A percentile compares a stretch with the other conserved stretches of the same genome.
phyloP scores from a whole-genome alignment of 164 flowering plant genomes.

The Vitis amurensis region DNA sequence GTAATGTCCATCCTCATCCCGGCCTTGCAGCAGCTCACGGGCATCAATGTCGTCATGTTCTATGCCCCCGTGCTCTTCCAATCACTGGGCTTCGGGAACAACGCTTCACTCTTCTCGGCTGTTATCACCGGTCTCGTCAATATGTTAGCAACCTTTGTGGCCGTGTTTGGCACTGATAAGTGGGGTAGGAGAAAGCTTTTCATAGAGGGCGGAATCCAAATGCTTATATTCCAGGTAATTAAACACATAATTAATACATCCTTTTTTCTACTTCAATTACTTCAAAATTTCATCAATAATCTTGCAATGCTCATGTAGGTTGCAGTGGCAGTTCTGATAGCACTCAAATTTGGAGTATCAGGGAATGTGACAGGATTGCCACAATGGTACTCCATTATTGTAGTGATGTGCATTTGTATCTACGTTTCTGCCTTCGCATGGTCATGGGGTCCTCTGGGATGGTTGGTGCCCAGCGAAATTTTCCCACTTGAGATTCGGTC shows the following conservation, averaged over 20 bases:
- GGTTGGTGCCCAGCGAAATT: constrained; percentile 3
- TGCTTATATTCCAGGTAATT: constrained; percentile 7
- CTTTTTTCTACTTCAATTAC: too few relatives aligned
- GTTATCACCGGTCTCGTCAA: constrained; percentile 10
- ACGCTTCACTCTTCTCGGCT: constrained; percentile 12
- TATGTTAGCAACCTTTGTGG: constrained; percentile 1
- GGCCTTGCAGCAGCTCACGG: constrained; percentile 12
- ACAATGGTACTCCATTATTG: constrained; percentile 11
- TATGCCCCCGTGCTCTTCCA: constrained; percentile 17
- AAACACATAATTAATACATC: too few relatives aligned
- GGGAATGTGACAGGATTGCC: constrained; percentile 10
- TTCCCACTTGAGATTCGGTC: constrained; percentile 4
- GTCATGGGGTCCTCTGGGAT: constrained; percentile 8
- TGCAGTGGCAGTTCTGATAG: background rate
- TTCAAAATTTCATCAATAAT: too few relatives aligned
- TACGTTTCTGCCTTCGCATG: background rate
- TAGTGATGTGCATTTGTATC: constrained; percentile 6
- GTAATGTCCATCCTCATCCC: constrained; percentile 5
- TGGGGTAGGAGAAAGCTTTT: constrained; percentile 9
- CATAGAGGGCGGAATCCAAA: constrained; percentile 6
- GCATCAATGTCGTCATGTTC: constrained; percentile 20
- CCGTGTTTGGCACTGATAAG: constrained; percentile 7
- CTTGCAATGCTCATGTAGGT: background rate
- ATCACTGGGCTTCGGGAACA: constrained; percentile 8
- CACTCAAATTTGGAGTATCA: constrained; percentile 9